Evolutionary conservation across 2,329 filamentous ascomycete genomes (phyloP).

Genomic region (Hortaea werneckii): DNA sequence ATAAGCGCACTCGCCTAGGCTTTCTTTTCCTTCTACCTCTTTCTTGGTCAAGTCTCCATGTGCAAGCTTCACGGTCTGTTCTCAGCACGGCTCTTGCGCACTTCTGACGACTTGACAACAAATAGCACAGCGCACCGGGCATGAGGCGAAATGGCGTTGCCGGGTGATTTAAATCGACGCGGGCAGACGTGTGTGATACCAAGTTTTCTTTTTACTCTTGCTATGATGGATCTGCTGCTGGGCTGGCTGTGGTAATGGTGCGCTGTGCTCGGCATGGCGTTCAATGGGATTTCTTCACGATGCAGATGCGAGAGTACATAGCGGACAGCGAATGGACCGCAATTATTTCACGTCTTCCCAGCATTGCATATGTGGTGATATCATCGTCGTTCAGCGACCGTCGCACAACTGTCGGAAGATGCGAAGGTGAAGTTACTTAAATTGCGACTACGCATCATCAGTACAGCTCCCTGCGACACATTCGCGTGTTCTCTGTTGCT

Average conservation of each 20-base stretch:
- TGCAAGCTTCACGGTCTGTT: neutral
- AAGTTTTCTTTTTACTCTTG: slow-evolving; percentile 1
- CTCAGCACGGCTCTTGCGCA: neutral
- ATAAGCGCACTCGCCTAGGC: slow-evolving; percentile 1
- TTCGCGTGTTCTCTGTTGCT: no score
- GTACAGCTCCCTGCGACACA: no score
- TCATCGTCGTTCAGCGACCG: no score
- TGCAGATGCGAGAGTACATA: slow-evolving; percentile 9
- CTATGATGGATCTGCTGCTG: neutral
- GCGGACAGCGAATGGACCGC: neutral
- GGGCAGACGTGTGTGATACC: slow-evolving; percentile 9
- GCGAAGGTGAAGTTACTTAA: no score
- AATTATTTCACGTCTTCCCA: no score
- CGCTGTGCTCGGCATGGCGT: slow-evolving; percentile 2
- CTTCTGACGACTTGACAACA: neutral
- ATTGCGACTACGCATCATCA: no score
- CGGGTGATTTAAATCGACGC: neutral
- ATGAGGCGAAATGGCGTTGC: slow-evolving; percentile 10
- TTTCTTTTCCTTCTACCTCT: neutral
- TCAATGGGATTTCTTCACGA: slow-evolving; percentile 2
- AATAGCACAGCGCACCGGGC: neutral
- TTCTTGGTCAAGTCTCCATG: neutral
- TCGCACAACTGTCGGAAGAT: no score
- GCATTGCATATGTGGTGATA: no score
- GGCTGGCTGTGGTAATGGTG: neutral